Evolutionary conservation across 2,329 filamentous ascomycete genomes (phyloP).

Genomic region (Ophiobolus disseminans): DNA sequence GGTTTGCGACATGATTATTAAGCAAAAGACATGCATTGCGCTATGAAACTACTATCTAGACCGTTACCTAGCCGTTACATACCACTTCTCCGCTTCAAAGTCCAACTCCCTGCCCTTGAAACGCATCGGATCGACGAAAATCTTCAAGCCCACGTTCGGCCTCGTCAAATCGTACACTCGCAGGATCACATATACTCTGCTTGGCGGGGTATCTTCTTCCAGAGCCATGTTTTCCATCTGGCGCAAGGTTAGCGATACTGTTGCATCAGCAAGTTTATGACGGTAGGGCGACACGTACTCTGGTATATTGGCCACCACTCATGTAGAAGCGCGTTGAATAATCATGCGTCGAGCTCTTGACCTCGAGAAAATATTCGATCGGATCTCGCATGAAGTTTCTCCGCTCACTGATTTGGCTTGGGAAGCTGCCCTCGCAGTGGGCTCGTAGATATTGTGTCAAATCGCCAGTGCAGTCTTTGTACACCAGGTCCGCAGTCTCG

Average conservation of each 20-base stretch:
- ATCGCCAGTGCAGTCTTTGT: slow-evolving; percentile 46
- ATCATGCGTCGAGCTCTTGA: slow-evolving; percentile 56
- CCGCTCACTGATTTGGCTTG: slow-evolving; percentile 40
- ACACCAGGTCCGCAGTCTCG: slow-evolving; percentile 59
- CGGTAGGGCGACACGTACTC: slow-evolving; percentile 19
- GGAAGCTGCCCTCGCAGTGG: slow-evolving; percentile 18
- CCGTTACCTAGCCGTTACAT: slow-evolving; percentile 2
- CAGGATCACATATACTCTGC: slow-evolving; percentile 40
- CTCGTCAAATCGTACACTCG: slow-evolving; percentile 12
- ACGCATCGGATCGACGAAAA: slow-evolving; percentile 14
- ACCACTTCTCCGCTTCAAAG: slow-evolving; percentile 14
- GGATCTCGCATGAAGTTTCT: slow-evolving; percentile 31
- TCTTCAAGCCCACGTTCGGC: slow-evolving; percentile 6
- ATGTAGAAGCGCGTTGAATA: slow-evolving; percentile 56
- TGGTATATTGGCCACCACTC: slow-evolving; percentile 54
- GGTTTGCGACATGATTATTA: no score
- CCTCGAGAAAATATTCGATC: slow-evolving; percentile 58
- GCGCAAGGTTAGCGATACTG: not conserved
- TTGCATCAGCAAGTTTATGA: not conserved
- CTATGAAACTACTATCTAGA: no score
- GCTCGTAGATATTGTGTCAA: slow-evolving; percentile 46
- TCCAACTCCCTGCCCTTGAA: slow-evolving; percentile 7
- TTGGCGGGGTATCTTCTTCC: slow-evolving; percentile 58
- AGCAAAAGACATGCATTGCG: no score
- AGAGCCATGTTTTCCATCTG: slow-evolving; percentile 29